Base-by-base conservation (phyloP, 1,139 yeast genomes). In the Debaryomycetaceae sp. region DNA sequence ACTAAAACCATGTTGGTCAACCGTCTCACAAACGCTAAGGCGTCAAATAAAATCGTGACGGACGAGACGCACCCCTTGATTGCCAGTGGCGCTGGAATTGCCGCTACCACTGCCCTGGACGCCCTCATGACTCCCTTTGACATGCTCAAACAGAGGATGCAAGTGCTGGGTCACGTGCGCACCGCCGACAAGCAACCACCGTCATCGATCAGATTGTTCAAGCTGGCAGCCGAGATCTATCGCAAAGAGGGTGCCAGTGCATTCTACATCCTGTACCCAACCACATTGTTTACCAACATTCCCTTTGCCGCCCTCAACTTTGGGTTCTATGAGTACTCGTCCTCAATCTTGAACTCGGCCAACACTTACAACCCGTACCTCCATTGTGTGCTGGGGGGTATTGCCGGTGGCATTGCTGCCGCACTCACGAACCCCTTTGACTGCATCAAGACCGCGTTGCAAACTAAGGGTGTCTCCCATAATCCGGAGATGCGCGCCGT, bases 51-150 rank as follows among this genome's bases (percentile, higher is more conserved):
- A 42, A 52, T 65, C 25, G 76, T 75, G 30, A 74, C 80, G 31
- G 78, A 75, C 46, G 81, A 74, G 39, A 82, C 78, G 46, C 86
- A 82, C 48, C 94, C 96, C 11, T 48, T 82, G 32, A 81, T 84
- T 45, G 91, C 96, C 5, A 83, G 93, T 28, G 55, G 78, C 13
- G 91, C 95, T 11, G 97, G 97, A 40, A 84, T 89, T n/a, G 81
- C 86, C 14, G 98, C 97, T 18, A 91, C 98, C 4, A 77, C 79
- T 13, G 86, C 94, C 1, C 80, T 93, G 3, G 98, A 91, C 59
- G 96, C 96, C 3, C 69, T 93, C 44, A 89, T 91, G 97, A 91
- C 94, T 40, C 99, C 99, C 15, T 91, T 91, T 53, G 99, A 91
- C 51, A 95, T 91, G 25, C 69, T 93, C 41, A 91, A 91, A 55